Base-by-base conservation (phyloP, 306 rosid species). In the Herpetospermum pedunculosum region DNA sequence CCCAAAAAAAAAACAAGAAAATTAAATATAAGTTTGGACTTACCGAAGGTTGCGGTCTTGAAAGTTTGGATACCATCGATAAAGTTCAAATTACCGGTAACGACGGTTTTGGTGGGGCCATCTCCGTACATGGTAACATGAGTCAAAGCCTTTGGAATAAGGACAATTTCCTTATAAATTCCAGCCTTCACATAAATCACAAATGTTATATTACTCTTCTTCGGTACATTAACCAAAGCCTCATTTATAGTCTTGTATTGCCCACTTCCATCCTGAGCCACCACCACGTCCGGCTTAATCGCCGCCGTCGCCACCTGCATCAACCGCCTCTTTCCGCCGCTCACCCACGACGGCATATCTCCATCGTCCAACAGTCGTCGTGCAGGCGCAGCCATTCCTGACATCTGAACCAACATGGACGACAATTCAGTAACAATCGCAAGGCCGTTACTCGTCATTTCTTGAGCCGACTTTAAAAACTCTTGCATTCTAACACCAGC, bases 111-210 rank as follows among this genome's bases (percentile, higher is more conserved):
- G 4, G 81, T 74, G 2, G 92, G 87, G 4, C 92, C 92, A 59
- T 88, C 92, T 4, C 90, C 92, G 2, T 78, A 34, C 68, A 88
- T 34, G 0, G 75, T 77, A 46, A 88, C 68, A 73, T 54, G 23
- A 26, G 73, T 69, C 87, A 80, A 64, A 3, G 3, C 0, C 48
- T 68, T 68, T 4, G 26, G 9, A 19, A 88, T 8, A 0, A 7
- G 16, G 3, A 86, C 83, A 28, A 5, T 21, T 74, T 84, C 90
- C 0, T 34, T 50, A 40, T 86, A 88, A 28, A 84, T 73, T 13
- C 92, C 92, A 0, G 78, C 88, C 76, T 86, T 86, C 6, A 88
- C 84, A 19, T 88, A 14, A 8, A 88, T 86, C 40, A 88, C 88
- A 67, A 84, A 88, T 19, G 82, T 68, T 8, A 13, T 8, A 4